Base-by-base conservation (phyloP, 192 early-diverging fungal species). In the Geranomyces michiganensis region DNA sequence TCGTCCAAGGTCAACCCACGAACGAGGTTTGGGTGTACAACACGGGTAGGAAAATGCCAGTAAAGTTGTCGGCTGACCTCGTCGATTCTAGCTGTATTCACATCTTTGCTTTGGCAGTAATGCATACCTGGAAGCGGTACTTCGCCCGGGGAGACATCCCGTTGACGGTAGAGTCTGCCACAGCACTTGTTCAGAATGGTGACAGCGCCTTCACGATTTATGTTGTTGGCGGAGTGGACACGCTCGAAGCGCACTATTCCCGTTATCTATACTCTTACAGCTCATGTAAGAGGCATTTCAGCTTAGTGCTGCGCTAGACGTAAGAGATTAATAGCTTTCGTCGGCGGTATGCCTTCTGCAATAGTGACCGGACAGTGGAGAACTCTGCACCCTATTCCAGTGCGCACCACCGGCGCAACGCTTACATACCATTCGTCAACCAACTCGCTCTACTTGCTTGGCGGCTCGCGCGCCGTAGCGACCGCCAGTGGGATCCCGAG, bases 381-480 rank as follows among this genome's bases (percentile, higher is more conserved):
- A 15, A 19, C 19, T 21, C 41, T 67, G 15, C n/a, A 61, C 22
- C 65, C 68, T 33, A 41, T 55, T 14, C 78, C 78, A n/a, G 60
- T 70, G 31, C 36, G 65, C 3, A 63, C 31, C 0, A 78, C 46
- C 22, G 79, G 75, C 26, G 62, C 56, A 4, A 51, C 68, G 7
- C 61, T 76, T 6, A 60, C 68, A 24, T 67, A 74, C 53, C 79
- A 80, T 53, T 49, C 26, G 7, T 21, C 24, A 1, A 80, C 75
- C 12, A 76, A 77, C 62, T 71, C 72, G 17, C 64, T 80, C 31
- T 70, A 74, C 29, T 65, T 80, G n/a, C 27, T 67, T 48, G 79
- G 79, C 17, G 79, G 79, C 17, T 70, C 56, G 33, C 65, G 67
- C 10, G 67, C 21, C 36, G 29, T 29, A 8, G 68, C 43, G 22